Evolutionary conservation across 768 basidiomycete genomes (phyloP).

Genomic region (Russula sp.): DNA sequence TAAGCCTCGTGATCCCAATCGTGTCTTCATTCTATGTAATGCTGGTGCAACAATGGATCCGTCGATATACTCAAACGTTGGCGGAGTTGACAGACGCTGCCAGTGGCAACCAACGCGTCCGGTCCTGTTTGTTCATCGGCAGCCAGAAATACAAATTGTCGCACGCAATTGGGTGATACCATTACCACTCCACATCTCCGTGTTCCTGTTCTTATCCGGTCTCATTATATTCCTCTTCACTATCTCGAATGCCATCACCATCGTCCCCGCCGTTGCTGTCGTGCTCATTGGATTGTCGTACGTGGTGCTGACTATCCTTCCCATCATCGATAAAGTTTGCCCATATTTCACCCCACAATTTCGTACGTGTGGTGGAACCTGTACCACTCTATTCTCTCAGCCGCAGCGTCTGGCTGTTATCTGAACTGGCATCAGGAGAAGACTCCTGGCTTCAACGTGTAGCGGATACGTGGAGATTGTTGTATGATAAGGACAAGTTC

Average conservation of each 20-base stretch:
- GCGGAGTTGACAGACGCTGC: not conserved
- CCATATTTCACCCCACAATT: conserved; percentile 27
- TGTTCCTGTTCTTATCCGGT: conserved; percentile 27
- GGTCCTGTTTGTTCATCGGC: conserved; percentile 20
- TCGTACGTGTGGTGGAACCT: conserved; percentile 13
- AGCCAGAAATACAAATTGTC: conserved; percentile 12
- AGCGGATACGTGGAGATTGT: no score
- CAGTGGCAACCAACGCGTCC: no score
- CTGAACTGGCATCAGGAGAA: no score
- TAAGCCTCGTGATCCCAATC: conserved; percentile 21
- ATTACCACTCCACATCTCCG: conserved; percentile 22
- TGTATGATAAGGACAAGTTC: not conserved
- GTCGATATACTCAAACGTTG: conserved; percentile 17
- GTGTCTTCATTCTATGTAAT: conserved; percentile 21
- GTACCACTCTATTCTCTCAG: not conserved
- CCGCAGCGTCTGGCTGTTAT: not conserved
- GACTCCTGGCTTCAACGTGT: no score
- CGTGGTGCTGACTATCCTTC: conserved; percentile 11
- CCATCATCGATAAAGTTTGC: conserved; percentile 4
- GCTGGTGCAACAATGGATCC: conserved; percentile 24
- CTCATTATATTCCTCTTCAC: conserved; percentile 22
- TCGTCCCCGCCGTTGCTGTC: not conserved
- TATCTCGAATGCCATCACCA: conserved; percentile 8
- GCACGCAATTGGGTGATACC: conserved; percentile 35
- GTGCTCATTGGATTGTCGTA: conserved; percentile 10